Conservation (phyloP, 441 rosid genomes). For the Metrosideros polymorpha region DNA sequence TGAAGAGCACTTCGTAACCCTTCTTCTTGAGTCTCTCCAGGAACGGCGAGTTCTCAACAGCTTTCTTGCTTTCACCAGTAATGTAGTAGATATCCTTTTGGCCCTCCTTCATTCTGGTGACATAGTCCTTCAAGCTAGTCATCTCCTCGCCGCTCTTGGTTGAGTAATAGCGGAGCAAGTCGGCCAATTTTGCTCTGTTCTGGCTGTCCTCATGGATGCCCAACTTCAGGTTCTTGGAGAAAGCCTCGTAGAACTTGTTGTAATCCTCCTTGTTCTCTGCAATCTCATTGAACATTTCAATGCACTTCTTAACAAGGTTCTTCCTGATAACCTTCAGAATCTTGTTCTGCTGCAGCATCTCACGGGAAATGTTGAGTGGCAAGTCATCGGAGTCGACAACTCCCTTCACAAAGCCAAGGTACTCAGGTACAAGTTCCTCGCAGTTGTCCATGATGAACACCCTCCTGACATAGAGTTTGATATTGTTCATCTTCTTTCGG, state of each 20-base stretch:
- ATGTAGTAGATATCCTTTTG: constrained; percentile 16
- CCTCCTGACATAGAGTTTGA: constrained; percentile 13
- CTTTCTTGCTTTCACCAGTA: constrained; percentile 14
- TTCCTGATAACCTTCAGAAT: constrained; percentile 13
- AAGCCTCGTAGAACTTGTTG: constrained; percentile 7
- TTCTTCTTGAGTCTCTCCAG: constrained; percentile 12
- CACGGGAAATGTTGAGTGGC: constrained; percentile 15
- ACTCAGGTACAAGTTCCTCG: constrained; percentile 11
- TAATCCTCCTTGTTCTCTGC: constrained; percentile 15
- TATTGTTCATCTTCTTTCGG: constrained; percentile 11
- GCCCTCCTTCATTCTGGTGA: constrained; percentile 16
- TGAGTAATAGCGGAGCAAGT: constrained; percentile 14
- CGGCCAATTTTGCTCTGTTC: constrained; percentile 10
- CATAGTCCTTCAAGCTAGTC: constrained; percentile 11
- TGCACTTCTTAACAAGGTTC: constrained; percentile 13
- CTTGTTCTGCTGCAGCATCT: constrained; percentile 18
- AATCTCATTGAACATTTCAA: constrained; percentile 18
- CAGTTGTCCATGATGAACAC: constrained; percentile 17
- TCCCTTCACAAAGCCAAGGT: constrained; percentile 13
- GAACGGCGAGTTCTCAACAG: constrained; percentile 13
- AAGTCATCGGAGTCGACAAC: constrained; percentile 11
- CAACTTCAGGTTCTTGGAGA: constrained; percentile 15
- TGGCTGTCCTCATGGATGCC: constrained; percentile 14
- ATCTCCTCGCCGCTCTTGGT: constrained; percentile 12
- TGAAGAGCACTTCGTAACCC: constrained; percentile 10